Evolutionary conservation across 805 yeast species (phyloP).

Genomic region (Komagataella mondaviorum): DNA sequence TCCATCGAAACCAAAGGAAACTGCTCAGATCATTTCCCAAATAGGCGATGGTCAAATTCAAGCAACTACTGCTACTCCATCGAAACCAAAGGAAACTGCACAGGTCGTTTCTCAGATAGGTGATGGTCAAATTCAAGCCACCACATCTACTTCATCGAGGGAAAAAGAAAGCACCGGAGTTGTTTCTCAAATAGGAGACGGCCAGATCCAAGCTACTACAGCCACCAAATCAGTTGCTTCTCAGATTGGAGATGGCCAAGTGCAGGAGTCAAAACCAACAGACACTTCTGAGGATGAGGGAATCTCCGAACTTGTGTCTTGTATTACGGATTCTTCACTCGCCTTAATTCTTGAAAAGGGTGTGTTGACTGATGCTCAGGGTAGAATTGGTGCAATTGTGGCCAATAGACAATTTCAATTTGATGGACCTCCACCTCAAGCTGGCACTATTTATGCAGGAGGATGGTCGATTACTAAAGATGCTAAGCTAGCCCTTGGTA

Average conservation of each 20-base stretch:
- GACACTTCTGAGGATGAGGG: slow-evolving; percentile 15
- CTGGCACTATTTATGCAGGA: slow-evolving; percentile 38
- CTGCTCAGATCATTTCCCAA: slow-evolving; percentile 27
- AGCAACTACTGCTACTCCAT: slow-evolving; percentile 20
- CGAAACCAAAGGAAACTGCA: slow-evolving; percentile 13
- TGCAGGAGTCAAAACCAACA: slow-evolving; percentile 22
- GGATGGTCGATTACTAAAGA: slow-evolving; percentile 34
- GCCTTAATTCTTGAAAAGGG: slow-evolving; percentile 26
- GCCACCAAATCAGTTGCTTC: slow-evolving; percentile 22
- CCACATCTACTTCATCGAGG: slow-evolving; percentile 16
- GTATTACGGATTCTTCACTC: slow-evolving; percentile 23
- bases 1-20: slow-evolving; percentile 15
- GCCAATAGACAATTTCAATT: slow-evolving; percentile 55
- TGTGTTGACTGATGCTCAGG: slow-evolving; percentile 29
- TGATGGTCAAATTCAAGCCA: slow-evolving; percentile 23
- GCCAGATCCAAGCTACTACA: slow-evolving; percentile 22
- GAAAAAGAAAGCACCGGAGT: slow-evolving; percentile 13
- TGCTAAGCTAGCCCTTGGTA: slow-evolving; percentile 36
- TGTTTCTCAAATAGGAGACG: slow-evolving; percentile 24
- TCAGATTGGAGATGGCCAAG: slow-evolving; percentile 36
- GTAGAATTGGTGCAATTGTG: slow-evolving; percentile 46
- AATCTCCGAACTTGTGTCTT: slow-evolving; percentile 13
- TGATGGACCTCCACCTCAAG: slow-evolving; percentile 57
- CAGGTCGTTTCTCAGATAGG: slow-evolving; percentile 22
- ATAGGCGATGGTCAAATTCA: slow-evolving; percentile 37